Base-by-base conservation (phyloP, 768 basidiomycete genomes). In the Hygrocybe coccinea region DNA sequence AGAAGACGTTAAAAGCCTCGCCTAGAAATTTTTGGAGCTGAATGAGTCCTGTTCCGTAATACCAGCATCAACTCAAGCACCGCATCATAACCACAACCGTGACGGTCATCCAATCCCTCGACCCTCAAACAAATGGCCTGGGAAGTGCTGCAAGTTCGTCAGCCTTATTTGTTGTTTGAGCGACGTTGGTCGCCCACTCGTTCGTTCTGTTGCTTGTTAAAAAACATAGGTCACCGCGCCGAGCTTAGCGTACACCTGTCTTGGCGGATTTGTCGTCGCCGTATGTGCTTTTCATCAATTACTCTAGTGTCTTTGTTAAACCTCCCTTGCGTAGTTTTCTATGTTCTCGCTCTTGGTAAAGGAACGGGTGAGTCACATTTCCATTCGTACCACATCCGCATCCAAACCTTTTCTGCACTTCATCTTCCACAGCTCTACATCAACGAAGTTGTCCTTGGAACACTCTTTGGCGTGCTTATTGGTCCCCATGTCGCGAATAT, bases 401-500 rank as follows among this genome's bases (percentile, higher is more conserved):
- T 46, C 52, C 12, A 15, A 43, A 38, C 47, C 25, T 15, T 48
- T 34, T 21, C 14, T 19, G 12, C 50, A 41, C 48, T 41, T n/a
- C 10, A 5, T 17, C 37, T 15, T 22, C 29, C 29, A 8, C 51
- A 54, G 52, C 64, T 95, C 5, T 97, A 87, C 64, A 82, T 97
- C 60, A 97, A 93, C 62, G 95, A 99, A 76, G 94, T 95, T 35
- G 86, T 95, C 29, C 84, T 97, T 22, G 94, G 92, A 1, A 95
- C 93, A 0, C 77, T 78, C 0, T 85, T 85, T 55, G 81, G 82
- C 4, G 68, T 83, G 43, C 57, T 83, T 47, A 79, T 88, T 52
- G 89, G 92, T 2, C 94, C 91, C 5, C 77, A 91, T 56, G 81
- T 76, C 47, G 81, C 83, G 25, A 78, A 80, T 35, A 71, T 87